A percentile compares a stretch with the other conserved stretches of the same genome.
phyloP scores from a whole-genome alignment of 345 rosid species.

The Eucalyptus cloeziana region DNA sequence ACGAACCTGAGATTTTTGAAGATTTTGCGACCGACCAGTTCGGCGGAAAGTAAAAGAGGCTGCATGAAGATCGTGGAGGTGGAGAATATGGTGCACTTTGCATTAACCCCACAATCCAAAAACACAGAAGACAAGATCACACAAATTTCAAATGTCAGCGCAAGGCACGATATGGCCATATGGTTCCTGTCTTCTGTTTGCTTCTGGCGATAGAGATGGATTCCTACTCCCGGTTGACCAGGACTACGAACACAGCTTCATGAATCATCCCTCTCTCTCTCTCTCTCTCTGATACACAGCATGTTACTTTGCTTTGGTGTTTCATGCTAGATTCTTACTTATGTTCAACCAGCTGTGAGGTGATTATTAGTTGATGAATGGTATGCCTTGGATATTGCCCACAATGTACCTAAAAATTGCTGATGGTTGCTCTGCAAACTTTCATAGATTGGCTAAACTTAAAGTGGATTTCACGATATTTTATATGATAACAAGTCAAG shows the following conservation, averaged over 20 bases:
- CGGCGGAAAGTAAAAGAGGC: neutral
- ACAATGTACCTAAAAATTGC: neutral
- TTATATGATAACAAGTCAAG: neutral
- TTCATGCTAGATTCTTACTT: neutral
- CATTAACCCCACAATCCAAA: neutral
- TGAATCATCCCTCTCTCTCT: neutral
- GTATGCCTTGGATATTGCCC: neutral
- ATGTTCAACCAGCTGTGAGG: neutral
- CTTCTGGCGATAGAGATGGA: neutral
- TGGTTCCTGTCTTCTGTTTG: neutral
- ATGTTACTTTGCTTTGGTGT: neutral
- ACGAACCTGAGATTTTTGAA: neutral
- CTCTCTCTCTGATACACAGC: neutral
- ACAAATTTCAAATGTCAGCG: neutral
- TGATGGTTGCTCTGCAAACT: neutral
- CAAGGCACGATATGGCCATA: neutral
- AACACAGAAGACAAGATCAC: neutral
- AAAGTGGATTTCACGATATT: neutral
- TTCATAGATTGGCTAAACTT: neutral
- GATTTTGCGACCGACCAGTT: neutral
- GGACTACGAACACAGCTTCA: neutral
- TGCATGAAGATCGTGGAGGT: neutral
- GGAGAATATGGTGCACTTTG: neutral
- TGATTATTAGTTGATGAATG: neutral
- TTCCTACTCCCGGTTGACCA: neutral